Base-by-base conservation (phyloP, 2,329 filamentous ascomycete genomes). In the Pyrenophora teres region DNA sequence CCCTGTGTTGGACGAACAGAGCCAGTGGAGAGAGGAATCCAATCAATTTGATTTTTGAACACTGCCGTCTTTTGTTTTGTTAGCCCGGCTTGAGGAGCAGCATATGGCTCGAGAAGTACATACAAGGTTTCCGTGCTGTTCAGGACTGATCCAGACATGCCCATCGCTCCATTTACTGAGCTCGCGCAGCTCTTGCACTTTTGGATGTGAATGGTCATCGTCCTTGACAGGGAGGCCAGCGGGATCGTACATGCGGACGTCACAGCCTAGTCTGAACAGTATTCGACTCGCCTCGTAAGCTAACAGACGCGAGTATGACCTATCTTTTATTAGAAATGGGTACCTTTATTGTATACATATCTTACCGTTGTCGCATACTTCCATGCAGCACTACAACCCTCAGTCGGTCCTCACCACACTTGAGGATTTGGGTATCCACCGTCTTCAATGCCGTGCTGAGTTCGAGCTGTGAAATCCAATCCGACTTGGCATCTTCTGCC, bases 21-120 rank as follows among this genome's bases (percentile, higher is more conserved):
- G 19, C 85, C 85, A 0, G 81, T 81, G 1, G 76, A 80, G 0
- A 88, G 74, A 0, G 85, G 85, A 33, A 88, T 85, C 86, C 86
- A 88, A 68, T 88, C 86, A 40, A 88, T 87, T 57, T 88, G 85
- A 57, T 86, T 86, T 57, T 88, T 88, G 77, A 88, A 88, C 0
- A 87, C 81, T 3, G 80, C 83, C 0, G 85, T 87, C 77, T 82
- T 10, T 5, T 19, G 10, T 32, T 56, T 43, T 49, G 38, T 52
- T 25, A 36, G 37, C 6, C 2, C 8, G 5, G 15, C 27, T 16
- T n/a, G 5, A 46, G 33, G 10, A 30, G 27, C 27, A 3, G 8
- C 2, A 30, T 41, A 12, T 30, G 27, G 1, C 12, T 23, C 6
- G 12, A 6, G 1, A 1, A 9, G 13, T 23, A 45, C 76, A 60